Conservation (phyloP, 768 basidiomycete genomes). For the Mycena latifolia region DNA sequence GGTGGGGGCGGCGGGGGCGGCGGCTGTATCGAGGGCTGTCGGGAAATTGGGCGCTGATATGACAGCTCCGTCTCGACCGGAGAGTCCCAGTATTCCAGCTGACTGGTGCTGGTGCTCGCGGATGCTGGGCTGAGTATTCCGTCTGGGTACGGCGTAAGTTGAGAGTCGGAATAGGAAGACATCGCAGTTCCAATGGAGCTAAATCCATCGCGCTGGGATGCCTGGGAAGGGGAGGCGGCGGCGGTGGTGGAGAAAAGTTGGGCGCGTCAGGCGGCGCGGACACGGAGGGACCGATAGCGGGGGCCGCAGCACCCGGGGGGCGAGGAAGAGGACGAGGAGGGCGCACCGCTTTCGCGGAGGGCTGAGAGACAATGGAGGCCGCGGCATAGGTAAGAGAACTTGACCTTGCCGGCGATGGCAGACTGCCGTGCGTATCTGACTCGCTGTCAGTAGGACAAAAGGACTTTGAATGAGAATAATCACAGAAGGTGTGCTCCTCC, state of each 20-base stretch:
- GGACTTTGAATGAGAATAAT: background rate
- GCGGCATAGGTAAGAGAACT: slow-evolving; percentile 5
- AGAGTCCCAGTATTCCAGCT: slow-evolving; percentile 35
- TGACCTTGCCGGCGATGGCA: slow-evolving; percentile 9
- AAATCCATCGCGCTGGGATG: slow-evolving; percentile 5
- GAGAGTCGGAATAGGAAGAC: background rate
- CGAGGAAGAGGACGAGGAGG: slow-evolving; percentile 26
- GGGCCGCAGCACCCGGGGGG: slow-evolving; percentile 9
- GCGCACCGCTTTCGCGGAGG: slow-evolving; percentile 3
- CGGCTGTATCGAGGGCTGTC: slow-evolving; percentile 5
- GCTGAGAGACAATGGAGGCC: slow-evolving; percentile 4
- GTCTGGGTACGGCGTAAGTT: slow-evolving; percentile 13
- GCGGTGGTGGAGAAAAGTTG: slow-evolving; percentile 6
- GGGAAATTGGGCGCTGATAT: slow-evolving; percentile 17
- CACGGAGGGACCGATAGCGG: background rate
- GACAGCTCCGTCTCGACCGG: slow-evolving; percentile 28
- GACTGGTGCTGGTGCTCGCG: slow-evolving; percentile 21
- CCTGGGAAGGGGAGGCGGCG: slow-evolving; percentile 14
- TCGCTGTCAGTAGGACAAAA: background rate
- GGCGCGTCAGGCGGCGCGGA: slow-evolving; percentile 1
- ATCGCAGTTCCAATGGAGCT: slow-evolving; percentile 1
- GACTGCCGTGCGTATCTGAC: slow-evolving; percentile 24
- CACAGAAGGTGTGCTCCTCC: slow-evolving; percentile 22
- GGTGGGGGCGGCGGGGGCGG: background rate
- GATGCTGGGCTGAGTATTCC: slow-evolving; percentile 26